phyloP scores from a whole-genome alignment of 2,329 filamentous ascomycete species.

The Beauveria pseudobassiana region DNA sequence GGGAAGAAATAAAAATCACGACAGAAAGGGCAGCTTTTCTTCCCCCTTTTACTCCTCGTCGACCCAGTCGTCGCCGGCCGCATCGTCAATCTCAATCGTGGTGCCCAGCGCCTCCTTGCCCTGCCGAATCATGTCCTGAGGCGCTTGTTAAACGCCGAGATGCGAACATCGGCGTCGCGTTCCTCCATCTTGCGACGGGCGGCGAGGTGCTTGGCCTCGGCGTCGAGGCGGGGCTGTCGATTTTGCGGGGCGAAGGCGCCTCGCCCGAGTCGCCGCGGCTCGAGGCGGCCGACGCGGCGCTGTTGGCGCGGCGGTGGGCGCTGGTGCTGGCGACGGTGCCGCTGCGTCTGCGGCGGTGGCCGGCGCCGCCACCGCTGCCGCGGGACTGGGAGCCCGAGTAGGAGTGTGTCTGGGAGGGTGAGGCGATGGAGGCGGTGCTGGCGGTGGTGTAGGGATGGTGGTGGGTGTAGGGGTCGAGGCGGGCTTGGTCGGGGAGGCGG shows the following conservation, averaged over 20 bases:
- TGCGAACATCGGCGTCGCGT: slow-evolving; percentile 67
- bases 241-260: not conserved
- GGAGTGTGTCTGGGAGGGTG: slow-evolving; percentile 2
- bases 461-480: slow-evolving; percentile 13
- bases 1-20: not conserved
- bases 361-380: not conserved
- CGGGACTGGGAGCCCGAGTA: not conserved
- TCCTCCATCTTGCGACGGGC: slow-evolving; percentile 67
- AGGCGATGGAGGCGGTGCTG: slow-evolving; percentile 8
- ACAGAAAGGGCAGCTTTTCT: too few relatives aligned
- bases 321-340: slow-evolving; percentile 8
- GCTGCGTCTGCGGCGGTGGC: slow-evolving; percentile 6
- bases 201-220: slow-evolving; percentile 67
- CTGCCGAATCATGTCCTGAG: slow-evolving; percentile 83
- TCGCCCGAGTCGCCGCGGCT: slow-evolving; percentile 18
- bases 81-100: slow-evolving; percentile 54
- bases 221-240: slow-evolving; percentile 43
- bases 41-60: slow-evolving; percentile 25
- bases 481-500: slow-evolving; percentile 34
- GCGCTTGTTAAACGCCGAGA: slow-evolving; percentile 71
- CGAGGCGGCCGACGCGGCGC: slow-evolving; percentile 35
- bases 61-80: slow-evolving; percentile 32
- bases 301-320: slow-evolving; percentile 38
- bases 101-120: slow-evolving; percentile 80
- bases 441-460: slow-evolving; percentile 15